phyloP scores from a whole-genome alignment of 1,139 yeast species.

The Suhomyces chickasaworum region DNA sequence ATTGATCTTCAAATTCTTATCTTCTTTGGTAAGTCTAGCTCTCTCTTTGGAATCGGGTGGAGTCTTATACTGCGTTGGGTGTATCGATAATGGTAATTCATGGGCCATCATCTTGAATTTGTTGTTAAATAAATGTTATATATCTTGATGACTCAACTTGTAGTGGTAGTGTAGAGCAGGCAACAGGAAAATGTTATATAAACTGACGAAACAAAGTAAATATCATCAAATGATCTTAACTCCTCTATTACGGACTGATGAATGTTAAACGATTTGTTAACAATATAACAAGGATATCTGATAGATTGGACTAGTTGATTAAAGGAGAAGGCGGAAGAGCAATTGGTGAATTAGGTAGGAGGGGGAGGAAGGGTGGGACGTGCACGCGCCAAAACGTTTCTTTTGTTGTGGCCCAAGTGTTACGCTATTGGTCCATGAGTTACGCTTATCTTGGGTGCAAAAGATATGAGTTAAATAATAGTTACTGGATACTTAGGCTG shows the following conservation, averaged over 20 bases:
- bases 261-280: not conserved
- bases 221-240: not conserved
- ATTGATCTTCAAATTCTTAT: slow-evolving; percentile 13
- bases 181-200: not conserved
- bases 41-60: slow-evolving; percentile 8
- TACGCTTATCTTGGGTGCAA: slow-evolving; percentile 11
- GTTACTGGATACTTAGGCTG: slow-evolving; percentile 6
- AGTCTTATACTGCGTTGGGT: slow-evolving; percentile 14
- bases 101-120: slow-evolving; percentile 42
- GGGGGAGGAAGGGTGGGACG: slow-evolving; percentile 2
- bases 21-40: slow-evolving; percentile 13
- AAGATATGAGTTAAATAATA: too few species aligned
- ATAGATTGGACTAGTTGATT: not conserved
- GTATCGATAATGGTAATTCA: slow-evolving; percentile 36
- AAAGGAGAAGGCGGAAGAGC: slow-evolving; percentile 1
- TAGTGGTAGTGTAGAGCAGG: not conserved
- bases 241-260: not conserved
- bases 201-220: not conserved
- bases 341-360: not conserved
- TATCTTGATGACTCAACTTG: slow-evolving; percentile 9
- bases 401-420: slow-evolving; percentile 2
- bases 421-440: not conserved
- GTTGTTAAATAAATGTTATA: slow-evolving; percentile 4
- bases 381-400: slow-evolving; percentile 9
- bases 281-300: not conserved